Evolutionary conservation across 2,329 filamentous ascomycete genomes (phyloP), one percentile per base, ranked within the genome.

Genomic region (Epichloe sibirici): DNA sequence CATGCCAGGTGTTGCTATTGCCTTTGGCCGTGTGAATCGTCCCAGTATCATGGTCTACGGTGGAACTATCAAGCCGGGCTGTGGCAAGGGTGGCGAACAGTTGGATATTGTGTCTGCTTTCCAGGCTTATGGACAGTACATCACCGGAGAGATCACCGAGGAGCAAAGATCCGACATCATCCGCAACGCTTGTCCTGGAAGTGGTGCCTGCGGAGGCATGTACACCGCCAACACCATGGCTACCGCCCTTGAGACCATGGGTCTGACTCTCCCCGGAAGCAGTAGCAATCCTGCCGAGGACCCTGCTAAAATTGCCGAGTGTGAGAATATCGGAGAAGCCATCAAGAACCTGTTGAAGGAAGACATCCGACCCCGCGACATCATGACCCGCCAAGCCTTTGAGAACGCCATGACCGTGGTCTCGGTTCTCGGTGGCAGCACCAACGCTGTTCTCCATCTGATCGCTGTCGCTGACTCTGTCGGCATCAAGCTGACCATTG

Each of bases 1-100:
- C 74, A 97, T 98, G 93, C 90, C 90, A 1, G 88, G 88, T 69
- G 88, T 93, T 12, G 73, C 90, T 62, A 93, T 93, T 64, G 93
- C 90, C 53, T 96, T 96, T 88, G 91, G 90, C 39, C 82, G 93
- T 61, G 83, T 96, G 59, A 97, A 98, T 75, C 78, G 93, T 46
- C 93, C 93, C 34, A 90, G 88, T 62, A 77, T 98, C 66, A 98
- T 98, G 93, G 88, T 98, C 34, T 98, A 98, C 65, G 93, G 93
- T 60, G 93, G 93, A 48, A 90, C 88, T 43, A 98, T 97, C 67
- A 84, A 87, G 66, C 88, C 93, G 39, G 93, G 93, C 46, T 96
- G 90, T 72, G 88, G 86, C 52, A 78, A 75, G 63, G 79, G 78
- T 49, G 87, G 90, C 60, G 76, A 85, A 58, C 74, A 84, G 54